Percentiles rank a stretch among this genome's conserved stretches.
Evolutionary conservation across 2,329 filamentous ascomycete species (phyloP).

Genomic region (Colletotrichum liriopes): DNA sequence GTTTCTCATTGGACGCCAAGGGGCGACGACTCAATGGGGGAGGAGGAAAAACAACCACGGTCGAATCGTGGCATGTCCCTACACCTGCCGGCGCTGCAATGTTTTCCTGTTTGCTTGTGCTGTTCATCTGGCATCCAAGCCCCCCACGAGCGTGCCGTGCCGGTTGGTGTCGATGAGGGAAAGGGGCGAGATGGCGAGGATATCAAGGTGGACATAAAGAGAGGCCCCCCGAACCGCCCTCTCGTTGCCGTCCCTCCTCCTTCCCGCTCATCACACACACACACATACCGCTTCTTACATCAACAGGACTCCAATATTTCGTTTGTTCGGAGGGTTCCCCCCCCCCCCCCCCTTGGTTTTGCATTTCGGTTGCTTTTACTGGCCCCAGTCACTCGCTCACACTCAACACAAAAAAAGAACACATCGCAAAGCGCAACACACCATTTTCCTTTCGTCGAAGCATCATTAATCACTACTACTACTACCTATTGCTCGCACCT

Average conservation of each 20-base stretch:
- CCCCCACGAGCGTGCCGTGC: not conserved
- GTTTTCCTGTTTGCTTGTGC: not conserved
- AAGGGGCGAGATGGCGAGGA: not conserved
- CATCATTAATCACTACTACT: constrained; percentile 35
- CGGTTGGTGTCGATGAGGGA: not conserved
- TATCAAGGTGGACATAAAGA: constrained; percentile 28
- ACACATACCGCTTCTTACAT: constrained; percentile 4
- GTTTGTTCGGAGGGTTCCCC: constrained; percentile 25
- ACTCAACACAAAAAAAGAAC: not conserved
- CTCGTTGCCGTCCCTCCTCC: not conserved
- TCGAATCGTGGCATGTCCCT: constrained; percentile 14
- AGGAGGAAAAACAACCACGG: not conserved
- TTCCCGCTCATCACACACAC: constrained; percentile 7
- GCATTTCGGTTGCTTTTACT: constrained; percentile 2
- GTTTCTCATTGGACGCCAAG: constrained; percentile 20
- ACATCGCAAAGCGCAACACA: constrained; percentile 32
- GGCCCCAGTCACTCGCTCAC: constrained; percentile 36
- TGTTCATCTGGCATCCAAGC: not conserved
- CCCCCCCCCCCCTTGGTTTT: constrained; percentile 1
- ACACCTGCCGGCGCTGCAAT: not conserved
- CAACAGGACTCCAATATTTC: constrained; percentile 20
- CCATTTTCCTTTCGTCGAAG: constrained; percentile 21
- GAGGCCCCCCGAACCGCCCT: not conserved
- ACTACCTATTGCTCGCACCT: constrained; percentile 36
- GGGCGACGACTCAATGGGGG: not conserved